Evolutionary conservation across 805 yeast species (phyloP).

Genomic region (Metschnikowia gruessii): DNA sequence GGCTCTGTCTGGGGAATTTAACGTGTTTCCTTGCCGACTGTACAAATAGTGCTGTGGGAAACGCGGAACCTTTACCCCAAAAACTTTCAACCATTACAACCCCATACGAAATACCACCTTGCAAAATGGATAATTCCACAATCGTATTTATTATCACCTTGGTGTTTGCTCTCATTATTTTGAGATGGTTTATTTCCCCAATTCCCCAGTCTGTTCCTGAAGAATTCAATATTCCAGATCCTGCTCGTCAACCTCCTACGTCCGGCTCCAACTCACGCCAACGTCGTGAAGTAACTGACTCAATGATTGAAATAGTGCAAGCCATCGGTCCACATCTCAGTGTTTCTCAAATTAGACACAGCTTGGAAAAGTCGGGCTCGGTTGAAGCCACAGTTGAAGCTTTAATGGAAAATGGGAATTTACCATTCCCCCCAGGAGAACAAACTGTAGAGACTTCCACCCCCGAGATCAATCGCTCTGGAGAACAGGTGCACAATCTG

Average conservation of each 20-base stretch:
- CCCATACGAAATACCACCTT: neutral
- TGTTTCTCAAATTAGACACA: constrained; percentile 66
- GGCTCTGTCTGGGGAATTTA: no score
- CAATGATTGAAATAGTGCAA: constrained; percentile 84
- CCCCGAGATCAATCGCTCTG: neutral
- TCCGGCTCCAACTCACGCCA: constrained; percentile 13
- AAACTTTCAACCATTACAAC: neutral
- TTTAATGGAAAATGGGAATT: constrained; percentile 56
- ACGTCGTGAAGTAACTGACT: constrained; percentile 53
- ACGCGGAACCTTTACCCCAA: neutral
- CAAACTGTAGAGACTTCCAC: neutral
- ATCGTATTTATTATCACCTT: constrained; percentile 48
- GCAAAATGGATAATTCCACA: constrained; percentile 53
- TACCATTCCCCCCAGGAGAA: constrained; percentile 40
- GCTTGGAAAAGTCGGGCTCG: constrained; percentile 72
- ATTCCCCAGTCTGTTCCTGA: constrained; percentile 42
- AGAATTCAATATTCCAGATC: constrained; percentile 20
- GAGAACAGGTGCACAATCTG: neutral
- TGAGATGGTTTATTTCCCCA: constrained; percentile 65
- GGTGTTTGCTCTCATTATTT: constrained; percentile 52
- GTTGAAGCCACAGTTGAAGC: constrained; percentile 79
- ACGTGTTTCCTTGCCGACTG: neutral
- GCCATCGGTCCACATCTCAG: constrained; percentile 75
- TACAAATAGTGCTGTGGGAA: neutral
- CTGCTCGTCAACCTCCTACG: constrained; percentile 5